Evolutionary conservation across 352 stramenopile species (phyloP).

Genomic region (Phytophthora pluvialis): DNA sequence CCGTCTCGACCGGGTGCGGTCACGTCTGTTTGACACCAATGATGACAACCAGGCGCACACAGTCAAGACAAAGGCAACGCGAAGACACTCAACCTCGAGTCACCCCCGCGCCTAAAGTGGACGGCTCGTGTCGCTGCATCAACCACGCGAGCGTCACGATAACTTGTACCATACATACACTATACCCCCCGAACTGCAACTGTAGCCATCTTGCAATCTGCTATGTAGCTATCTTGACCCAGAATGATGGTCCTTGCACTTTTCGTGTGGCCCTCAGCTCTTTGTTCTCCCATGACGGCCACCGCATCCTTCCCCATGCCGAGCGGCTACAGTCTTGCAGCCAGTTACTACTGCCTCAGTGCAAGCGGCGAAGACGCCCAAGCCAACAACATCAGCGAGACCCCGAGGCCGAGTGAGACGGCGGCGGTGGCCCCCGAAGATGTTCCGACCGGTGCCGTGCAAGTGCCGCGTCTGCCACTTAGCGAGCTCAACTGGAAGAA

Average conservation of each 20-base stretch:
- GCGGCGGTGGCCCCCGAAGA: neutral
- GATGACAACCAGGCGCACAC: slow-evolving; percentile 5
- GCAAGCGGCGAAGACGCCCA: slow-evolving; percentile 18
- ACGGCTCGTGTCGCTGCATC: slow-evolving; percentile 1
- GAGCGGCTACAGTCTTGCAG: slow-evolving; percentile 32
- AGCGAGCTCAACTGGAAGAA: slow-evolving; percentile 59
- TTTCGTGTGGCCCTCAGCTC: slow-evolving; percentile 18
- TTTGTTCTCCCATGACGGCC: slow-evolving; percentile 18
- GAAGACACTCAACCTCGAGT: slow-evolving; percentile 14
- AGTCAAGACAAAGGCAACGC: slow-evolving; percentile 3
- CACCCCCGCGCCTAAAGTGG: slow-evolving; percentile 6
- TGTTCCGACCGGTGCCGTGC: slow-evolving; percentile 1
- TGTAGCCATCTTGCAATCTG: neutral
- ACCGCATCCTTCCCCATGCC: slow-evolving; percentile 15
- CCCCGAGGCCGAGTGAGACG: slow-evolving; percentile 12
- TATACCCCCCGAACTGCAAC: too few relatives aligned
- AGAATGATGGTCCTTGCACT: slow-evolving; percentile 34
- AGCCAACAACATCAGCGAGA: neutral
- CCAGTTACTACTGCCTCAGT: slow-evolving; percentile 41
- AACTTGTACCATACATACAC: slow-evolving; percentile 24
- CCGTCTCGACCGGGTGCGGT: slow-evolving; percentile 25
- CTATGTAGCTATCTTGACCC: neutral
- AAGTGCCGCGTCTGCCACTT: slow-evolving; percentile 51
- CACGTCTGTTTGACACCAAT: slow-evolving; percentile 25
- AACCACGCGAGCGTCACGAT: slow-evolving; percentile 9